These are phyloP conservation scores for Pythium brassicae DNA, from an alignment of 352 stramenopile genomes.

Conservation along the genomic window DNA sequence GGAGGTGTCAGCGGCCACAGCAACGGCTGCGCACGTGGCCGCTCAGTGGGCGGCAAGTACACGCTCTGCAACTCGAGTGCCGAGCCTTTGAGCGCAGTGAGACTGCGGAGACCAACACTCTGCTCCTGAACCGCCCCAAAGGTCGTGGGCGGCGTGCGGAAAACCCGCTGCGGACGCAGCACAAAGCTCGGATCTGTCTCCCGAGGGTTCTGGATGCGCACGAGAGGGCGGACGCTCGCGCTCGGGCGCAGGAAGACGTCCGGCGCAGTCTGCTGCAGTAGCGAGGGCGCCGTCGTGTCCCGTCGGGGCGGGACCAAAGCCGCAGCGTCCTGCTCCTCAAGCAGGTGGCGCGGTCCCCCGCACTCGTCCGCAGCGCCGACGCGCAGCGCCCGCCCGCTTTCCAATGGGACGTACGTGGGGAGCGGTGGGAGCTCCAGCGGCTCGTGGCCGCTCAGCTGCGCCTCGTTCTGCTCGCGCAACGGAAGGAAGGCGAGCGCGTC, in stretches of 20 bases:
- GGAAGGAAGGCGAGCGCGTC: slow-evolving; percentile 60
- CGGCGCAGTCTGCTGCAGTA: slow-evolving; percentile 35
- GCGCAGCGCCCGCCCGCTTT: slow-evolving; percentile 32
- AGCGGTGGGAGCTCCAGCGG: slow-evolving; percentile 45
- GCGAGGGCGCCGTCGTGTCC: slow-evolving; percentile 16
- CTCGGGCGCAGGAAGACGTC: slow-evolving; percentile 51
- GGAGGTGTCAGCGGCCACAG: slow-evolving; percentile 2
- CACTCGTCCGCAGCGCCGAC: slow-evolving; percentile 47
- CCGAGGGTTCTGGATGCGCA: slow-evolving; percentile 23
- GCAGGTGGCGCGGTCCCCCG: slow-evolving; percentile 2
- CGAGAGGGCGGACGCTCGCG: slow-evolving; percentile 45
- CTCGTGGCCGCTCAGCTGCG: slow-evolving; percentile 61
- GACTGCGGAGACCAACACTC: slow-evolving; percentile 36
- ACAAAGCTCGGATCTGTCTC: slow-evolving; percentile 50
- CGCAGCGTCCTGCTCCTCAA: not conserved
- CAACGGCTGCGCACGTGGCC: slow-evolving; percentile 16
- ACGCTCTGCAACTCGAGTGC: slow-evolving; percentile 15
- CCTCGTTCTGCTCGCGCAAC: slow-evolving; percentile 59
- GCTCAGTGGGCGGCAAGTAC: slow-evolving; percentile 24
- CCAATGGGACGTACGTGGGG: slow-evolving; percentile 55
- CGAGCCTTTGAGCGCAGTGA: slow-evolving; percentile 19
- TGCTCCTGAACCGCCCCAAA: slow-evolving; percentile 30
- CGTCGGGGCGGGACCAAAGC: not conserved
- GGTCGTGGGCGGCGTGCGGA: slow-evolving; percentile 31
- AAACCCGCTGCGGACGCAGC: slow-evolving; percentile 45